Evolutionary conservation across 2,329 filamentous ascomycete species (phyloP), one percentile per base, ranked within the genome.

Genomic region (Hortaea werneckii): DNA sequence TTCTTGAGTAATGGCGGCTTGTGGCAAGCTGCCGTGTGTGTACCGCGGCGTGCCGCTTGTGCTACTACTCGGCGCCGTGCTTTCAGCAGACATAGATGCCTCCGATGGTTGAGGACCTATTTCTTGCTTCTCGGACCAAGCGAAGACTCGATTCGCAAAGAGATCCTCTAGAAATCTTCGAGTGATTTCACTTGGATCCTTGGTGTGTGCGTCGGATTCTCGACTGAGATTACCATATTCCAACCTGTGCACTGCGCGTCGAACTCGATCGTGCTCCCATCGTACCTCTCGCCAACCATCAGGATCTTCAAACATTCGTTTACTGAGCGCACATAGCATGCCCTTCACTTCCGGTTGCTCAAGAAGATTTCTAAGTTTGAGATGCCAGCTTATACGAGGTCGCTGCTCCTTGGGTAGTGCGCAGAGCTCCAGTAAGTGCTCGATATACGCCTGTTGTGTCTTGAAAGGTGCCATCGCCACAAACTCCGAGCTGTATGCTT

Each of bases 401-500:
- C 47, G 40, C 29, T 34, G 12, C 5, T 38, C 40, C n/a, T 12
- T 20, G 5, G 40, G 30, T 29, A 27, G 20, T 7, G 38, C 47
- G n/a, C 45, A 48, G 1, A 52, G 41, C 4, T 48, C 43, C 10
- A 52, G 41, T 8, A 52, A 40, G 35, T 50, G 48, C 4, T 48
- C 42, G 30, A 52, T 37, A 29, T 50, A 52, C 9, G 9, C 13
- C 13, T 44, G 45, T 40, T 43, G 50, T 6, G 50, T 47, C 8
- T 29, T 29, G 41, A 52, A 52, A 3, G 44, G 11, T 9, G 20
- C 12, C 9, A 37, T 30, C 8, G 20, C 35, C 8, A 37, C 43
- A 32, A 50, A 52, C 29, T 50, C 50, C 7, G 45, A 52, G 20
- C 49, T 50, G 42, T 52, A 50, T 8, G 41, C n/a, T 27, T 40